These are phyloP conservation scores for Davidsoniella australis DNA, from an alignment of 2,329 filamentous ascomycete genomes.

Conservation along the genomic window DNA sequence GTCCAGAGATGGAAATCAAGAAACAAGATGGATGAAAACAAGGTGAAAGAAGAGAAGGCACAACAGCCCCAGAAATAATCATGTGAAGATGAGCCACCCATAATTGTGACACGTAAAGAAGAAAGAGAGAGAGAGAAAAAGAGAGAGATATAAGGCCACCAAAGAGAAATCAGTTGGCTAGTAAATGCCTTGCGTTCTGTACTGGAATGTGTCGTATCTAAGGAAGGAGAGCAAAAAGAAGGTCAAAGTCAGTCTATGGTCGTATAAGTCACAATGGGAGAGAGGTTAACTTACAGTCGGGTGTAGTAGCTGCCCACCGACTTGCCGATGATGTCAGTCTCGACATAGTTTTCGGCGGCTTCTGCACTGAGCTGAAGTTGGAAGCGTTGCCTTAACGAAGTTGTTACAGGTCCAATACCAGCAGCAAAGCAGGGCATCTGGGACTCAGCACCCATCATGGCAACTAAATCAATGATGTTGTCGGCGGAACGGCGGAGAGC, in stretches of 20 bases:
- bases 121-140: conserved; percentile 1
- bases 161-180: conserved; percentile 19
- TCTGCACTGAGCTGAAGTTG: conserved; percentile 70
- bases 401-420: conserved; percentile 54
- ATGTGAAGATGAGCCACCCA: neutral
- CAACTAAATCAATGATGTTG: conserved; percentile 64
- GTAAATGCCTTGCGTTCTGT: conserved; percentile 76
- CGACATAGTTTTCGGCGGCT: conserved; percentile 66
- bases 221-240: neutral
- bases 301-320: conserved; percentile 78
- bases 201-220: conserved; percentile 75
- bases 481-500: conserved; percentile 64
- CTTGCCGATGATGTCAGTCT: conserved; percentile 63
- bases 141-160: neutral
- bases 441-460: conserved; percentile 68
- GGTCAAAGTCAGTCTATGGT: neutral
- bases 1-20: neutral
- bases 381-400: conserved; percentile 54
- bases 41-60: neutral
- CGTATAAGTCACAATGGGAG: no score
- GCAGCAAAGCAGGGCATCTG: conserved; percentile 73
- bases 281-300: conserved; percentile 44
- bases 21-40: neutral
- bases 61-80: no score
- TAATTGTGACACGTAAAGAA: neutral